Evolutionary conservation across 1,284 basidiomycete genomes (phyloP).

Genomic region (Cutaneotrichosporon mucoides): DNA sequence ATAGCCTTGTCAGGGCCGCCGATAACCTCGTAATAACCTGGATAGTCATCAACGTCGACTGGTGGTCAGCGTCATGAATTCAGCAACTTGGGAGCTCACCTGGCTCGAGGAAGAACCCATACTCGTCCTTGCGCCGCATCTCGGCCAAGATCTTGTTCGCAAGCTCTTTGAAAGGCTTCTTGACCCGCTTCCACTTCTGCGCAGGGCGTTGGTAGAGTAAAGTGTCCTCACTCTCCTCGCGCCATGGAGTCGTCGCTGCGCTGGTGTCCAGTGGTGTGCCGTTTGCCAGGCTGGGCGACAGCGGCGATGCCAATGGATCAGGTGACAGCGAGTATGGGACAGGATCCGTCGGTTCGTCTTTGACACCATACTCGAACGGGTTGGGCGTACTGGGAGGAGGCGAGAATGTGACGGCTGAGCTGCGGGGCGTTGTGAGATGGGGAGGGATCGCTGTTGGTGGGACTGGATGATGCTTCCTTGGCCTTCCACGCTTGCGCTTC

Average conservation of each 20-base stretch:
- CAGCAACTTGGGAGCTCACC: too few species aligned
- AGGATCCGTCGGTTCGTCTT: too few species aligned
- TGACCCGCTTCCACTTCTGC: conserved; percentile 36
- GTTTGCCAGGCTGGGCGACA: conserved; percentile 11
- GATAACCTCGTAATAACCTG: conserved; percentile 43
- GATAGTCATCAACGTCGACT: conserved; percentile 42
- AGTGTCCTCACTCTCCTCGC: conserved; percentile 12
- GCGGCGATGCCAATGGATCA: conserved; percentile 17
- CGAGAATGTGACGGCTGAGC: neutral
- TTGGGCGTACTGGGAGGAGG: conserved; percentile 1
- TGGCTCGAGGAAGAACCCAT: conserved; percentile 45
- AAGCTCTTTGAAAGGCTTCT: conserved; percentile 42
- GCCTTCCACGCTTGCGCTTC: conserved; percentile 14
- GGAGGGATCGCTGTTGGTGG: conserved; percentile 18
- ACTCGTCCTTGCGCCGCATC: conserved; percentile 43
- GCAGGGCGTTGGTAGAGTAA: neutral
- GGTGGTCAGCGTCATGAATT: too few species aligned
- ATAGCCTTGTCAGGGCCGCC: conserved; percentile 48
- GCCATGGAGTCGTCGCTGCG: conserved; percentile 2
- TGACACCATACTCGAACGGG: too few species aligned
- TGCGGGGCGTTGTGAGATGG: conserved; percentile 9
- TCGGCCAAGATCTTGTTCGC: conserved; percentile 37
- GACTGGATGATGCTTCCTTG: conserved; percentile 8
- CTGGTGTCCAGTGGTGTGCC: conserved; percentile 2
- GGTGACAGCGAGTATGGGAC: too few species aligned